These are phyloP conservation scores for Prinsepia uniflora DNA, from an alignment of 306 rosid species.

Conservation along the genomic window DNA sequence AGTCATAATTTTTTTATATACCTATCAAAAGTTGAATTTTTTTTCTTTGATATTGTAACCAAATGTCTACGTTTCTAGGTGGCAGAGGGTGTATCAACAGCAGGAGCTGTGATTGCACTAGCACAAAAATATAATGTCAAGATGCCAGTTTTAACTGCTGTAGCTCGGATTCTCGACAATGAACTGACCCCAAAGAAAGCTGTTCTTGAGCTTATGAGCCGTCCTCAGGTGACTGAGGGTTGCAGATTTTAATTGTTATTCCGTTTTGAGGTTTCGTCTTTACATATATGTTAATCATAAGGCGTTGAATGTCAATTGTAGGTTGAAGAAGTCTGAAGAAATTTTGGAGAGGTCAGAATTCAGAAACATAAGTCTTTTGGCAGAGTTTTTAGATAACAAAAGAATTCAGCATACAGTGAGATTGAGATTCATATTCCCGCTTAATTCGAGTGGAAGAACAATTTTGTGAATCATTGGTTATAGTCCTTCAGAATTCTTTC, in stretches of 20 bases:
- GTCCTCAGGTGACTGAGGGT: constrained; percentile 58
- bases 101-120: constrained; percentile 91
- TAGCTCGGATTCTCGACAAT: constrained; percentile 82
- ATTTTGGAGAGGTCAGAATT: neutral
- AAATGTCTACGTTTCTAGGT: constrained; percentile 41
- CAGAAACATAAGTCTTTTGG: neutral
- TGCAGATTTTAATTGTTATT: neutral
- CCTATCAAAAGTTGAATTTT: constrained; percentile 5
- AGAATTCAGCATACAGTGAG: constrained; percentile 24
- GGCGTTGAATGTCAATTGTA: constrained; percentile 8
- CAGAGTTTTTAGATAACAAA: neutral
- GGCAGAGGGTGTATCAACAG: constrained; percentile 92
- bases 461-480: constrained; percentile 32
- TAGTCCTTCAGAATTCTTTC: neutral
- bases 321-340: constrained; percentile 60
- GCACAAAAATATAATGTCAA: constrained; percentile 84
- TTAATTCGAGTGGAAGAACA: constrained; percentile 17
- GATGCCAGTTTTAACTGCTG: constrained; percentile 96
- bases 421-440: neutral
- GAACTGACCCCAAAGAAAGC: constrained; percentile 88
- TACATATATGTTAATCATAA: neutral
- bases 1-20: neutral
- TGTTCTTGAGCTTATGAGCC: constrained; percentile 82
- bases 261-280: neutral
- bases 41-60: neutral